Conservation (phyloP, 2,329 filamentous ascomycete species). For the Ophiobolus disseminans region DNA sequence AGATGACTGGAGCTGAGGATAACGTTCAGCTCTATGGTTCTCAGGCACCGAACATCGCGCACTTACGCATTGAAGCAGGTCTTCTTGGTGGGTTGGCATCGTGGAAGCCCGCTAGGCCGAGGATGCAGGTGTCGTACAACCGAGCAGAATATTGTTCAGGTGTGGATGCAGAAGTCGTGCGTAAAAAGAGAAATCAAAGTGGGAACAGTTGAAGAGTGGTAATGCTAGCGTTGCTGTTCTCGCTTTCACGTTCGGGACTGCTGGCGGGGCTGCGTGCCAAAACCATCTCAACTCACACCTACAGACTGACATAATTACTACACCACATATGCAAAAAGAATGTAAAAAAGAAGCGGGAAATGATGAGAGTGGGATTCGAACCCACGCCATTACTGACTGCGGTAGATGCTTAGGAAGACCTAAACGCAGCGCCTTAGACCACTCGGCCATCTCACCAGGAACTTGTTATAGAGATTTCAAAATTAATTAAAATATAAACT, state of each 20-base stretch:
- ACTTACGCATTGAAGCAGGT: conserved; percentile 39
- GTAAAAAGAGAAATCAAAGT: too few species aligned
- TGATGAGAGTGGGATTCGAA: too few species aligned
- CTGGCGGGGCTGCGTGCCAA: too few species aligned
- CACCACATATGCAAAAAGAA: conserved; percentile 5
- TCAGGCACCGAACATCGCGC: not conserved
- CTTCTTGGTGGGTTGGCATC: conserved; percentile 34
- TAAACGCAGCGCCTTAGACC: conserved; percentile 45
- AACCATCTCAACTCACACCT: too few species aligned
- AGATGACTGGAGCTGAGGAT: conserved; percentile 40
- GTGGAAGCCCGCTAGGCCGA: too few species aligned
- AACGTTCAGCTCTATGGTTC: conserved; percentile 5
- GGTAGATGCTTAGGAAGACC: conserved; percentile 24
- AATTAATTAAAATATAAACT: too few species aligned
- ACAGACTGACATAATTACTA: not conserved
- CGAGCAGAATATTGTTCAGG: not conserved
- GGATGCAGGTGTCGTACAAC: not conserved
- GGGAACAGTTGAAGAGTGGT: too few species aligned
- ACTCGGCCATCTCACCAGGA: conserved; percentile 30
- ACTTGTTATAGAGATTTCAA: not conserved
- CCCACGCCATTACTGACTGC: conserved; percentile 29
- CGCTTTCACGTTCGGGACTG: too few species aligned
- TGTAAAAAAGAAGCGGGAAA: not conserved
- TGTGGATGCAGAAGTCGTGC: not conserved
- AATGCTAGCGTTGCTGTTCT: too few species aligned